Evolutionary conservation across 2,329 filamentous ascomycete genomes (phyloP).

Genomic region (Boeremia lycopersici): DNA sequence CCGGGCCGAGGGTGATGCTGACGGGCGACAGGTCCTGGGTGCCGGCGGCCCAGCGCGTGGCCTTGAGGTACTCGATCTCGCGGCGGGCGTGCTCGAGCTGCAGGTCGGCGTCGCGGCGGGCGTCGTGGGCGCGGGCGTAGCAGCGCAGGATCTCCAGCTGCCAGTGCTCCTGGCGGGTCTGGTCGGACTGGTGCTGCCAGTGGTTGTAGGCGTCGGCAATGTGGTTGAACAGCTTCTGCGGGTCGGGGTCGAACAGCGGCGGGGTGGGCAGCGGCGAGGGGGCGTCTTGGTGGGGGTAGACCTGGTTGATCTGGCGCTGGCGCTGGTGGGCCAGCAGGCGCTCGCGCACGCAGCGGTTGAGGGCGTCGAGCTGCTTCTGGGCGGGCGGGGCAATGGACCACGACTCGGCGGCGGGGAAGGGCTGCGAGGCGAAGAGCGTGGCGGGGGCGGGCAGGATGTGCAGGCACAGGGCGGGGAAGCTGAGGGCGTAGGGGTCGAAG

Average conservation of each 20-base stretch:
- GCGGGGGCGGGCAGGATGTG: constrained; percentile 80
- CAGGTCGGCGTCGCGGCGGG: constrained; percentile 43
- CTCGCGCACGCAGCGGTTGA: constrained; percentile 69
- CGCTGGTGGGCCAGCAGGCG: constrained; percentile 59
- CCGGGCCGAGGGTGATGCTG: constrained; percentile 44
- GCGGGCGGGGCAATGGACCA: constrained; percentile 82
- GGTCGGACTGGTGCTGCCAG: constrained; percentile 71
- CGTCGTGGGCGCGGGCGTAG: constrained; percentile 50
- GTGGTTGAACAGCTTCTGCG: constrained; percentile 74
- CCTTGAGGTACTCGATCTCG: constrained; percentile 51
- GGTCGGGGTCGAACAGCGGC: constrained; percentile 61
- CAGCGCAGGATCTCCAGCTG: constrained; percentile 54
- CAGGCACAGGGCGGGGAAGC: constrained; percentile 83
- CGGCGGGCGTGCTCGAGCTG: constrained; percentile 49
- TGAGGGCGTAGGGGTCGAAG: constrained; percentile 83
- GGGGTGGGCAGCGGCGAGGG: constrained; percentile 47
- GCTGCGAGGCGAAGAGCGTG: constrained; percentile 80
- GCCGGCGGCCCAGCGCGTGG: constrained; percentile 35
- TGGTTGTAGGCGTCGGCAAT: constrained; percentile 76
- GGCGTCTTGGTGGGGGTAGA: constrained; percentile 38
- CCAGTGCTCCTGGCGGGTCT: constrained; percentile 53
- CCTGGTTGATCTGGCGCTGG: constrained; percentile 44
- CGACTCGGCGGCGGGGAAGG: constrained; percentile 76
- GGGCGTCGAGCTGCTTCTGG: constrained; percentile 73
- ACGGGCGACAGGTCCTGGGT: constrained; percentile 39